Base-by-base conservation (phyloP, 805 yeast species). In the Kuraishia capsulata region DNA sequence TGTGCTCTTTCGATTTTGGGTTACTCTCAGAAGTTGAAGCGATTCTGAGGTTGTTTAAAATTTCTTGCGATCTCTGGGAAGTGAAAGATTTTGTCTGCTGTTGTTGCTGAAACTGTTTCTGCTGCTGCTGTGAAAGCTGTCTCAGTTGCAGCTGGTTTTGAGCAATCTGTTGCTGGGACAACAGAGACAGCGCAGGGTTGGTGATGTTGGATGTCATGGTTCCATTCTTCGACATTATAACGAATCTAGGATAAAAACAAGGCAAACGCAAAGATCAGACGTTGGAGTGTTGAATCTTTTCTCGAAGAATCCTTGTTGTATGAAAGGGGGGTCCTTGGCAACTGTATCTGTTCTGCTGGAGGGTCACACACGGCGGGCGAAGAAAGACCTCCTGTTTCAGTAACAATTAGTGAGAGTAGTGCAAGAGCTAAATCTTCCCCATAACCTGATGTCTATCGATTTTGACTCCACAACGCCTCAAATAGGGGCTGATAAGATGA, bases 121-220 rank as follows among this genome's bases (percentile, higher is more conserved):
- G 69, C 35, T 63, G 56, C 45, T 64, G 69, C 39, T 55, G 60
- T 46, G 67, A 71, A 39, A 69, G 51, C 40, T 59, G 67, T 38
- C 67, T 69, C 36, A 70, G 51, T 39, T 71, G 76, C 19, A 67
- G 62, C 42, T 67, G 59, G 44, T 69, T 70, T 40, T 65, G 69
- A 29, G 63, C 59, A 38, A 67, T 63, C 40, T 70, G 76, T 39
- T 64, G 67, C 42, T 59, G 64, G 19, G 74, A 65, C 30, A 56
- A 49, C 13, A 44, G 33, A 10, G 47, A 44, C 37, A 38, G 32
- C 5, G 47, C 30, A 6, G 35, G 45, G 36, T 39, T 44, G 24
- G 30, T 38, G 32, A 25, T 23, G 31, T 35, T 35, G n/a, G 37
- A 35, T 24, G 29, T 35, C 37, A 35, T 35, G 3, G 37, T 35